A percentile compares a stretch with the other conserved stretches of the same genome.
Evolutionary conservation across 768 basidiomycete species (phyloP).

Genomic region (Boletus sensibilis): DNA sequence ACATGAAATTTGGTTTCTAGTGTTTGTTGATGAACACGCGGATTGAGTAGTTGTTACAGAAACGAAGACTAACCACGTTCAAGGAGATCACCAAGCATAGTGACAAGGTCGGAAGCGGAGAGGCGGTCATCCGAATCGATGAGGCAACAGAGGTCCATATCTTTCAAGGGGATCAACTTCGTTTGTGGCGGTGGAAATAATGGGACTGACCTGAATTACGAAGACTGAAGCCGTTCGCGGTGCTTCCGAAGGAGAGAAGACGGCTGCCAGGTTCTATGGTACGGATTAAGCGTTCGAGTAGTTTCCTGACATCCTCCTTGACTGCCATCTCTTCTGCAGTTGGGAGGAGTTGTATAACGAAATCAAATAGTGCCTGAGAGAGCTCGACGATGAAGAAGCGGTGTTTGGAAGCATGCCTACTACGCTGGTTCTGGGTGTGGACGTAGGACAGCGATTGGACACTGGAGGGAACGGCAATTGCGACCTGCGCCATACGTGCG

Average conservation of each 20-base stretch:
- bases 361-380: slow-evolving; percentile 89
- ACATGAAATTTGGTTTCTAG: slow-evolving; percentile 94
- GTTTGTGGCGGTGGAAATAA: slow-evolving; percentile 2
- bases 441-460: slow-evolving; percentile 28
- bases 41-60: not conserved
- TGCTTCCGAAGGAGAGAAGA: slow-evolving; percentile 92
- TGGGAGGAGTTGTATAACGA: slow-evolving; percentile 89
- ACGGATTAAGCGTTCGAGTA: slow-evolving; percentile 92
- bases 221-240: slow-evolving; percentile 95
- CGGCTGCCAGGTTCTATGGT: slow-evolving; percentile 92
- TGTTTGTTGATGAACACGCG: slow-evolving; percentile 11
- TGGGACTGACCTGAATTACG: slow-evolving; percentile 78
- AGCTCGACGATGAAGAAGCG: slow-evolving; percentile 72
- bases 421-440: slow-evolving; percentile 37
- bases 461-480: slow-evolving; percentile 18
- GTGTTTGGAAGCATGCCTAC: slow-evolving; percentile 45
- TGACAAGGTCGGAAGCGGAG: slow-evolving; percentile 86
- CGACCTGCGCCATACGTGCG: slow-evolving; percentile 30
- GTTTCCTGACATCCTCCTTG: slow-evolving; percentile 94
- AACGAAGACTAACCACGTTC: slow-evolving; percentile 71
- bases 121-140: slow-evolving; percentile 83
- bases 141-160: slow-evolving; percentile 98
- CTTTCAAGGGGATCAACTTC: slow-evolving; percentile 41
- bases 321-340: slow-evolving; percentile 87
- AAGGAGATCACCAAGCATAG: slow-evolving; percentile 88